Percentiles rank a stretch among this genome's conserved stretches.
phyloP scores from a whole-genome alignment of 2,329 filamentous ascomycete species.

The Cladophialophora yegresii region DNA sequence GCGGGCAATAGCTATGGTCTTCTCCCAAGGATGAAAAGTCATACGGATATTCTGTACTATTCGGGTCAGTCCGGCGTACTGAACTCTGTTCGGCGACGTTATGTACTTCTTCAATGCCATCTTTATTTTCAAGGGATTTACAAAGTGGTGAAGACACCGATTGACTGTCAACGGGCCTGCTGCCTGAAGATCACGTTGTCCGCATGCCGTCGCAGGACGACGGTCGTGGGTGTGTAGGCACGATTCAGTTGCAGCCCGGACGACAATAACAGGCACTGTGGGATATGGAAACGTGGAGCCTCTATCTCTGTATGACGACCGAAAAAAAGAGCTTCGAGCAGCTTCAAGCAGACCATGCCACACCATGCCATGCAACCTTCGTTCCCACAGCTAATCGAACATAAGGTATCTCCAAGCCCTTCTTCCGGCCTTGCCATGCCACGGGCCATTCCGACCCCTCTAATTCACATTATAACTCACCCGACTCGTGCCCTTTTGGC shows the following conservation, averaged over 20 bases:
- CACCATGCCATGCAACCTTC: background rate
- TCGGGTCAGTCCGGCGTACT: background rate
- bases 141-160: background rate
- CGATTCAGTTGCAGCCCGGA: background rate
- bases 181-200: background rate
- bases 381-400: background rate
- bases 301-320: too few species aligned
- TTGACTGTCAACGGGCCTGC: background rate
- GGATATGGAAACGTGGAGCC: background rate
- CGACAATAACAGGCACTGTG: background rate
- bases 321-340: background rate
- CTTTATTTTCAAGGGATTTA: background rate
- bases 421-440: background rate
- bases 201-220: background rate
- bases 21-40: background rate
- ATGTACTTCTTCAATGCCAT: background rate
- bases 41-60: background rate
- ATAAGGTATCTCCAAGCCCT: background rate
- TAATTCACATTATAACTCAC: constrained; percentile 50
- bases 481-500: constrained; percentile 64
- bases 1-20: background rate
- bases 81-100: background rate
- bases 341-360: background rate
- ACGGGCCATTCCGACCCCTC: background rate
- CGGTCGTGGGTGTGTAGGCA: background rate